Conservation (phyloP, 768 basidiomycete species). For the Mycena venus region DNA sequence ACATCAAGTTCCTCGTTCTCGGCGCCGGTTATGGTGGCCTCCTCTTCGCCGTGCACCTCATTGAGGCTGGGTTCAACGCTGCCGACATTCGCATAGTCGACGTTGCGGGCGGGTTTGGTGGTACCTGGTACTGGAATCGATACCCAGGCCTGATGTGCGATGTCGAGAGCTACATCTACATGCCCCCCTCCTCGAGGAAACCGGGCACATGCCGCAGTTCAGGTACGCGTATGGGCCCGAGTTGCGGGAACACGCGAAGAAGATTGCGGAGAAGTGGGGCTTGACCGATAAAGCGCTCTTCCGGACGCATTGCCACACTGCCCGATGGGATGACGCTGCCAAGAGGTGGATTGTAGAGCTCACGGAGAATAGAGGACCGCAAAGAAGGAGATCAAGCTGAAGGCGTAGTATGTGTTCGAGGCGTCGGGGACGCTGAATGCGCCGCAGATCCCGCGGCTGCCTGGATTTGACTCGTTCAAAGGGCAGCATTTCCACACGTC, state of each 20-base stretch:
- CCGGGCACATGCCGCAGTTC: conserved; percentile 31
- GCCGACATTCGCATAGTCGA: conserved; percentile 30
- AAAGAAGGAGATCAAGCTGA: neutral
- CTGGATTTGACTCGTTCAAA: conserved; percentile 11
- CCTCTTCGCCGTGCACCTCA: conserved; percentile 18
- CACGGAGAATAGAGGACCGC: conserved; percentile 9
- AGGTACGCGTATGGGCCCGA: conserved; percentile 33
- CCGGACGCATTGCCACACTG: neutral
- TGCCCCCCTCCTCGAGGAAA: conserved; percentile 38
- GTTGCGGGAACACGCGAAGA: conserved; percentile 28
- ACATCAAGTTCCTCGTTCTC: conserved; percentile 17
- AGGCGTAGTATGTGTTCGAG: conserved; percentile 7
- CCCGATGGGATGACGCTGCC: conserved; percentile 8
- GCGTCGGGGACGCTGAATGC: conserved; percentile 1
- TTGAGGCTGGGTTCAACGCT: conserved; percentile 27
- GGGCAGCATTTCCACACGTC: conserved; percentile 29
- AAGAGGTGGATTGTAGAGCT: conserved; percentile 9
- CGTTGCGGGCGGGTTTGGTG: conserved; percentile 33
- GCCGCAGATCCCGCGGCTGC: conserved; percentile 27
- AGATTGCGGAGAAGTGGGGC: conserved; percentile 31
- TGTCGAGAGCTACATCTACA: conserved; percentile 34
- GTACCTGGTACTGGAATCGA: conserved; percentile 38
- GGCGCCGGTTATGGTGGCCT: conserved; percentile 24
- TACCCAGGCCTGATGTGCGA: conserved; percentile 40
- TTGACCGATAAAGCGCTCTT: conserved; percentile 27